phyloP scores from a whole-genome alignment of 1,284 basidiomycete genomes.

The Cryptococcus neoformans region DNA sequence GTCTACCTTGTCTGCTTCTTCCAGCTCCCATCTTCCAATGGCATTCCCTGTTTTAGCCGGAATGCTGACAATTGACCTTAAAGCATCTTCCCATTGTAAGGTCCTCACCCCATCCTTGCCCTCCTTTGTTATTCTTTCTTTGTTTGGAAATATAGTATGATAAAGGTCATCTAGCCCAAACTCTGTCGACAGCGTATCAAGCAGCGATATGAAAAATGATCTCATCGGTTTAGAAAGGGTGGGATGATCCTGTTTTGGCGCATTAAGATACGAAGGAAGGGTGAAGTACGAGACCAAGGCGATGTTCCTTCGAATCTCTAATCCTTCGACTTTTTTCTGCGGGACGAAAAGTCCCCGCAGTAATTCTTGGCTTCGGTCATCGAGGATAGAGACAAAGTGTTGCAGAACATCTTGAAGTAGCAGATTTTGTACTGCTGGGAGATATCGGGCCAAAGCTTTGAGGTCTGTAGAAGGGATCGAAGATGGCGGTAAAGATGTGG shows the following conservation, averaged over 20 bases:
- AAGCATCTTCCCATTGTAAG: conserved; percentile 41
- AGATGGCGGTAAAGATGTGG: conserved; percentile 12
- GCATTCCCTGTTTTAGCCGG: conserved; percentile 45
- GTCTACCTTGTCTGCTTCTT: conserved; percentile 21
- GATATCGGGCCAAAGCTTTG: conserved; percentile 20
- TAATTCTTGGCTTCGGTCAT: conserved; percentile 43
- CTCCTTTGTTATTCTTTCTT: background rate
- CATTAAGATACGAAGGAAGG: conserved; percentile 23
- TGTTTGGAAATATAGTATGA: conserved; percentile 51
- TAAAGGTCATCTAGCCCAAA: conserved; percentile 70
- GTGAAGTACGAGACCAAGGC: conserved; percentile 32
- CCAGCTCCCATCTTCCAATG: conserved; percentile 48
- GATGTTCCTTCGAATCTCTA: conserved; percentile 15
- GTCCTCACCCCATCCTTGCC: conserved; percentile 10
- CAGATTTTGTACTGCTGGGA: conserved; percentile 29
- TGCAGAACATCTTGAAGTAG: conserved; percentile 55
- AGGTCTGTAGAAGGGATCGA: background rate
- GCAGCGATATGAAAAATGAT: conserved; percentile 43
- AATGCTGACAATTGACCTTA: conserved; percentile 22
- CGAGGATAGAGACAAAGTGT: conserved; percentile 63
- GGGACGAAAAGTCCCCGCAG: conserved; percentile 34
- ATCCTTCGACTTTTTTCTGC: background rate
- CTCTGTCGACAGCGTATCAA: conserved; percentile 57
- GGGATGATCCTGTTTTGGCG: conserved; percentile 6
- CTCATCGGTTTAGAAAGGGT: conserved; percentile 21